Base-by-base conservation (phyloP, 2,329 filamentous ascomycete genomes). In the Basipetospora chlamydospora region DNA sequence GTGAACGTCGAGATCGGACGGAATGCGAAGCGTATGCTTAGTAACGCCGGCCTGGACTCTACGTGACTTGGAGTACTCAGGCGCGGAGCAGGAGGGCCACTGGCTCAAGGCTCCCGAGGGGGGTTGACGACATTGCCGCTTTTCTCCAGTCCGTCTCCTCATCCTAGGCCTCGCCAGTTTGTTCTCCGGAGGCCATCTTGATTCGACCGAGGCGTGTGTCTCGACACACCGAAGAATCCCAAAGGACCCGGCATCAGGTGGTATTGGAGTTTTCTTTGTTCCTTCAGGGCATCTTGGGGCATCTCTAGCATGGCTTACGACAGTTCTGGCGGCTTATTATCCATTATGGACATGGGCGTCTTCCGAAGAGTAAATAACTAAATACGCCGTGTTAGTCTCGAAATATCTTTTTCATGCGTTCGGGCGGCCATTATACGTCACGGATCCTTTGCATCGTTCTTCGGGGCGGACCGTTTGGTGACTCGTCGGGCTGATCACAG, bases 101-200 rank as follows among this genome's bases (percentile, higher is more conserved):
- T 66, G 63, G 63, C 44, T 67, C 26, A 63, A 66, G 43, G 58
- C 59, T 39, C 60, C 61, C 0, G 57, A 65, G n/a, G 36, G 58
- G 60, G 22, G 49, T 66, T 38, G 61, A 65, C 35, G 50, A 55
- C 26, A 60, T 66, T 25, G 21, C n/a, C 8, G 17, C 17, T 3
- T 45, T 47, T 32, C 33, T 44, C 6, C 7, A n/a, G 12, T n/a
- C 11, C 17, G 16, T 25, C n/a, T n/a, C 12, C 2, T 7, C 13
- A 20, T 12, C 11, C 3, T 4, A 17, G 5, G 12, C 18, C 15
- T 28, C 15, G 26, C 12, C 15, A n/a, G 15, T 28, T n/a, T n/a
- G n/a, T n/a, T n/a, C n/a, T n/a, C n/a, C n/a, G n/a, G n/a, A n/a
- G n/a, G n/a, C n/a, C n/a, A n/a, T n/a, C n/a, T n/a, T n/a, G n/a